Evolutionary conservation across 78 protist species (phyloP), one percentile per base, ranked within the genome.

Genomic region (Dictyostelium intermedium): DNA sequence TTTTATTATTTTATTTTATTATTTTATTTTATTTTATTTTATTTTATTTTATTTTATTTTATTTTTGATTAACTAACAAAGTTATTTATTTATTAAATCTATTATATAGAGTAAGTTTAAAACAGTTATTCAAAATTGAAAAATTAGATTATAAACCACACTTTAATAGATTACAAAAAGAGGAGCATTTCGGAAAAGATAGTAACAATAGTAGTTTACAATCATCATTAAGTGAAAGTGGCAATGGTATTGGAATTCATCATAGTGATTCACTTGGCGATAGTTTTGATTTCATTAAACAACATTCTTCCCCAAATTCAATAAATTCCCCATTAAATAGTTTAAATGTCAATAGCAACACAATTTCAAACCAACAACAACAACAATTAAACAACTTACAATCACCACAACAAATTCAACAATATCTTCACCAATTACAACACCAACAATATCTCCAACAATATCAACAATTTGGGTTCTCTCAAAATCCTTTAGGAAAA

Each of bases 91-190:
- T 3, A 69, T 32, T 66, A n/a, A n/a, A n/a, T n/a, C n/a, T n/a
- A n/a, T n/a, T n/a, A n/a, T 66, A 69, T 30, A 85, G 92, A 25
- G 35, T 43, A 23, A 74, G 94, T 80, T 50, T 89, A 20, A 80
- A 83, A 37, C 72, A 80, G 25, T 45, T 89, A 80, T 89, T 80
- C 18, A 78, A 83, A 89, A 89, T 89, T 35, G 94, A 89, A 41
- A 89, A 89, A 69, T 83, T 89, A 50, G 94, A 89, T 50, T 89
- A 89, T 35, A 89, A 89, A 70, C 94, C 94, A 79, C 94, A 89
- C 53, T 80, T 70, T 70, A 32, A 50, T 89, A 80, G 94, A 43
- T 69, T 89, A 23, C 23, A 56, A 53, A 86, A 86, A 18, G 87
- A 89, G 2, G 94, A 70, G 2, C n/a, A 32, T 0, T 60, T 77